Evolutionary conservation across 1,284 basidiomycete species (phyloP), one percentile per base, ranked within the genome.

Genomic region (Megacollybia platyphylla): DNA sequence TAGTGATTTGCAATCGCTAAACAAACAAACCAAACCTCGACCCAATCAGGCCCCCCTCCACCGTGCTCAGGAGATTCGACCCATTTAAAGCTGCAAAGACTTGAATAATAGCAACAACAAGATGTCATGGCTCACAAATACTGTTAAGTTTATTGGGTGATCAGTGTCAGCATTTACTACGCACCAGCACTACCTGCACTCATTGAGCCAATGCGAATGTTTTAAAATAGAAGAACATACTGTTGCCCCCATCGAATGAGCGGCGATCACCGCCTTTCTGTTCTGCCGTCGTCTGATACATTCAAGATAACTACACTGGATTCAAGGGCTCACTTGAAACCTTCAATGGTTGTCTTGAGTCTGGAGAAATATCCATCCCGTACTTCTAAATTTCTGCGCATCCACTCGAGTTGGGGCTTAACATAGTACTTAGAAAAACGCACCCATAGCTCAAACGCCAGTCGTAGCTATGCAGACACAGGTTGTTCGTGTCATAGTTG

Each of bases 281-380:
- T 73, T 71, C 48, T 83, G 80, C 7, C 85, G 73, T 45, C 65
- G 67, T 51, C 84, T 87, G 54, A 6, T 27, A 44, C 32, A 41
- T 36, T 10, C 11, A 30, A 37, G 36, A 20, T 24, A 24, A 34
- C 6, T 34, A 47, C 27, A 17, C 31, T 28, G 18, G 24, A 24
- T 38, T n/a, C 15, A 37, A 34, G 10, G 20, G 58, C 70, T 46
- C 49, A 84, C 84, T 75, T 80, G 57, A 93, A 80, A 37, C 81
- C 70, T 61, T 98, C 94, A 40, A 97, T 87, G 3, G 76, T 83
- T 5, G 68, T 56, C 63, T 96, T 97, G 40, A 98, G 70, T 44
- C 76, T 78, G 0, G 87, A 89, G 55, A 96, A 97, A 62, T 93
- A 97, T 3, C 81, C 81, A 58, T 99, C 96, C 27, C 96, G 76